These are phyloP conservation scores for Ogataea thermomethanolica DNA, from an alignment of 805 yeast genomes.

Conservation along the genomic window DNA sequence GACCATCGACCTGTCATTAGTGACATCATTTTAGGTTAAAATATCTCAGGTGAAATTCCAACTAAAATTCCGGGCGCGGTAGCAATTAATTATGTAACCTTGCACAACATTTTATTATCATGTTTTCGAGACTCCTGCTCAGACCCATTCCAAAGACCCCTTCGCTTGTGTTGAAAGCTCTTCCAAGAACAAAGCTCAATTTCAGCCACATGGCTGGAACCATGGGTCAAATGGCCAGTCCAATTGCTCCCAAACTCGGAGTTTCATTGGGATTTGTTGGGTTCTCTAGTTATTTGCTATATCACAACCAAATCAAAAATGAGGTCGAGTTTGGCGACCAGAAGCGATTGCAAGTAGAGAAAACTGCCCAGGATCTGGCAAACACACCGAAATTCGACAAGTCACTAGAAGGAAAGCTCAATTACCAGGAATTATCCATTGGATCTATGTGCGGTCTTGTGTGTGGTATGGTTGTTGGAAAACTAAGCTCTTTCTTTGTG, in stretches of 20 bases:
- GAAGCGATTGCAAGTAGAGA: constrained; percentile 10
- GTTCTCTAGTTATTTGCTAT: constrained; percentile 16
- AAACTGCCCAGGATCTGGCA: constrained; percentile 11
- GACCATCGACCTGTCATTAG: constrained; percentile 47
- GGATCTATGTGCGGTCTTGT: constrained; percentile 63
- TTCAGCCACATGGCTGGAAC: background rate
- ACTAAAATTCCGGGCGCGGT: constrained; percentile 7
- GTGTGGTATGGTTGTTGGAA: constrained; percentile 59
- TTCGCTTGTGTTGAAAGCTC: background rate
- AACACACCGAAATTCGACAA: constrained; percentile 29
- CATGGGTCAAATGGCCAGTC: background rate
- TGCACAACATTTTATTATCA: constrained; percentile 1
- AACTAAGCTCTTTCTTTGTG: constrained; percentile 52
- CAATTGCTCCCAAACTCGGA: constrained; percentile 10
- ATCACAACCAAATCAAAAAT: constrained; percentile 18
- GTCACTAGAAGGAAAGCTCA: constrained; percentile 46
- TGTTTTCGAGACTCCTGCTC: constrained; percentile 9
- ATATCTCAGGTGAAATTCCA: background rate
- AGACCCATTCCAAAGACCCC: constrained; percentile 1
- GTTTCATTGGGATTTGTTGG: constrained; percentile 23
- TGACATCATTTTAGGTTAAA: constrained; percentile 23
- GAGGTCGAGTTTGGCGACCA: constrained; percentile 20
- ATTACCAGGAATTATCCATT: constrained; percentile 58
- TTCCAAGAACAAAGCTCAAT: background rate
- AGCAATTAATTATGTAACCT: constrained; percentile 7